Percentiles rank a stretch among this genome's conserved stretches.
Evolutionary conservation across 345 rosid species (phyloP).

Genomic region (Turnera subulata): DNA sequence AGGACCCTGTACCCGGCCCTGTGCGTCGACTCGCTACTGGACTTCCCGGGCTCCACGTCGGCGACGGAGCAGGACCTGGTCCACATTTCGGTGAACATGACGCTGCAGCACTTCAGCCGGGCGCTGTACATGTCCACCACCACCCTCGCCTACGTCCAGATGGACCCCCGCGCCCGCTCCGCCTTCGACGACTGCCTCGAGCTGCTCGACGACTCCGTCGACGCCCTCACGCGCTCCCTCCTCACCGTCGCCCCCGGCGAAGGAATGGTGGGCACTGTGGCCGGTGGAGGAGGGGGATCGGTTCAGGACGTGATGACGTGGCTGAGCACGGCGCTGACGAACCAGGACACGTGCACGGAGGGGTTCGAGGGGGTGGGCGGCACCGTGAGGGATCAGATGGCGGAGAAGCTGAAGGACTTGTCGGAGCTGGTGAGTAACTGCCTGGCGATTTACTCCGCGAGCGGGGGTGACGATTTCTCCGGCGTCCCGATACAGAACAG

Average conservation of each 20-base stretch:
- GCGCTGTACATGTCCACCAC: slow-evolving; percentile 66
- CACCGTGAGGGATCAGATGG: slow-evolving; percentile 61
- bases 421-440: slow-evolving; percentile 92
- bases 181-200: slow-evolving; percentile 89
- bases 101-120: slow-evolving; percentile 70
- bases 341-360: slow-evolving; percentile 90
- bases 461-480: slow-evolving; percentile 45
- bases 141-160: slow-evolving; percentile 43
- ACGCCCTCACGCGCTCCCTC: slow-evolving; percentile 71
- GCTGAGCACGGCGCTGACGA: slow-evolving; percentile 90
- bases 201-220: slow-evolving; percentile 78
- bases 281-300: slow-evolving; percentile 19
- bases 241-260: slow-evolving; percentile 31
- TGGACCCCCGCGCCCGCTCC: slow-evolving; percentile 59
- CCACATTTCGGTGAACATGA: slow-evolving; percentile 92
- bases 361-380: slow-evolving; percentile 61
- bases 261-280: no score
- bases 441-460: slow-evolving; percentile 66
- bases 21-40: slow-evolving; percentile 64
- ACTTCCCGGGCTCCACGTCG: slow-evolving; percentile 55
- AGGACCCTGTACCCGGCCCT: slow-evolving; percentile 58
- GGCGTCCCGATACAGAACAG: slow-evolving; percentile 90
- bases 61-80: slow-evolving; percentile 67
- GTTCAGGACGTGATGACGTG: slow-evolving; percentile 76
- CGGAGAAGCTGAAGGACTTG: slow-evolving; percentile 52